These are phyloP conservation scores for Poterioochromonas sp. DNA, from an alignment of 352 stramenopile genomes.

Conservation along the genomic window DNA sequence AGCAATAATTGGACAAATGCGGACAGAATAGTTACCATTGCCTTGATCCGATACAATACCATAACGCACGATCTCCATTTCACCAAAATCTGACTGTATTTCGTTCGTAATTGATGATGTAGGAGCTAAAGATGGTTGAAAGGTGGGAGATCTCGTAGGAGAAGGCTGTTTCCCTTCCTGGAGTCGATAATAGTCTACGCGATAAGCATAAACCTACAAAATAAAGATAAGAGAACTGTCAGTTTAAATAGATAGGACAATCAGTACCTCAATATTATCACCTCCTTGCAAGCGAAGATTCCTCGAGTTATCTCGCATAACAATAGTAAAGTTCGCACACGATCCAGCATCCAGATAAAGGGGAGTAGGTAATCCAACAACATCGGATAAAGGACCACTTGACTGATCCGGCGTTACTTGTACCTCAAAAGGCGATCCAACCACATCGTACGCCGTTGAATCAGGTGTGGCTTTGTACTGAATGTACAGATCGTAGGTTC, in stretches of 20 bases:
- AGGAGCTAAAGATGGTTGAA: background rate
- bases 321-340: slow-evolving; percentile 21
- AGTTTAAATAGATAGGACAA: background rate
- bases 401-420: background rate
- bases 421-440: slow-evolving; percentile 13
- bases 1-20: slow-evolving; percentile 26
- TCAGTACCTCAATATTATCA: background rate
- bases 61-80: slow-evolving; percentile 26
- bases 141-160: background rate
- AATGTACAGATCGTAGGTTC: slow-evolving; percentile 15
- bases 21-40: slow-evolving; percentile 36
- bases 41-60: slow-evolving; percentile 36
- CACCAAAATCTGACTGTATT: background rate
- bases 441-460: background rate
- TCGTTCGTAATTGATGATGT: background rate
- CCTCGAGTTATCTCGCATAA: background rate
- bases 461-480: background rate
- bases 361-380: background rate
- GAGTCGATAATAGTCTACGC: slow-evolving; percentile 10
- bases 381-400: slow-evolving; percentile 9
- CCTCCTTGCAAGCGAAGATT: slow-evolving; percentile 21
- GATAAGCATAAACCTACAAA: slow-evolving; percentile 15
- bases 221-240: background rate
- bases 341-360: slow-evolving; percentile 3
- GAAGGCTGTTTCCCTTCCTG: background rate